Base-by-base conservation (phyloP, 345 rosid species). In the Noccaea caerulescens region DNA sequence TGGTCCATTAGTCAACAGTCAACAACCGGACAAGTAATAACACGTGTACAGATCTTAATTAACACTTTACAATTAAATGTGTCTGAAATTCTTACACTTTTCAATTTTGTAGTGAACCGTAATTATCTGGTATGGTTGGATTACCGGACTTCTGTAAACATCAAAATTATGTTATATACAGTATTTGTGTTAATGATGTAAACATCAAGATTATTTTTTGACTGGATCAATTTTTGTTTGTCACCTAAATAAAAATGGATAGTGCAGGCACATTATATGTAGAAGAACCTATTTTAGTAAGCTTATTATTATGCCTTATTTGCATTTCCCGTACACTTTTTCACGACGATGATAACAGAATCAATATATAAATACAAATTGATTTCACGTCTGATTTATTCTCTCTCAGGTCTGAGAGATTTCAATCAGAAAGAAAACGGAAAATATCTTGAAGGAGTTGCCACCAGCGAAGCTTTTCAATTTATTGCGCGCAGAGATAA, bases 251-350 rank as follows among this genome's bases (percentile, higher is more conserved):
- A 12, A 49, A 20, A 25, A 39, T 52, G 63, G 54, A 43, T 63
- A 46, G 51, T 72, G 77, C n/a, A 72, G 44, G 65, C 71, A 72
- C 71, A 65, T 56, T 16, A 37, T 46, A 55, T 55, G 27, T 18
- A 53, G 39, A 11, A 27, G 44, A 68, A 20, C 27, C 58, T 46
- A 57, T 36, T 54, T 32, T 63, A 54, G 13, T n/a, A 63, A 33
- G 30, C 27, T 60, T 43, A 61, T 41, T 42, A 52, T 20, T 30
- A 52, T 61, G 37, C 45, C 75, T 36, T 36, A 23, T 60, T 50
- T 49, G 34, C 56, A 63, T 53, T 63, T 7, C n/a, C 30, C 16
- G 27, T 53, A 23, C 63, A 64, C 71, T 64, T 63, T 71, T 8
- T 72, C 58, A 51, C 41, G 14, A 62, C 27, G 20, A 63, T 8